Evolutionary conservation across 139 green algal species (phyloP).

Genomic region (Zygnema circumcarinatum): DNA sequence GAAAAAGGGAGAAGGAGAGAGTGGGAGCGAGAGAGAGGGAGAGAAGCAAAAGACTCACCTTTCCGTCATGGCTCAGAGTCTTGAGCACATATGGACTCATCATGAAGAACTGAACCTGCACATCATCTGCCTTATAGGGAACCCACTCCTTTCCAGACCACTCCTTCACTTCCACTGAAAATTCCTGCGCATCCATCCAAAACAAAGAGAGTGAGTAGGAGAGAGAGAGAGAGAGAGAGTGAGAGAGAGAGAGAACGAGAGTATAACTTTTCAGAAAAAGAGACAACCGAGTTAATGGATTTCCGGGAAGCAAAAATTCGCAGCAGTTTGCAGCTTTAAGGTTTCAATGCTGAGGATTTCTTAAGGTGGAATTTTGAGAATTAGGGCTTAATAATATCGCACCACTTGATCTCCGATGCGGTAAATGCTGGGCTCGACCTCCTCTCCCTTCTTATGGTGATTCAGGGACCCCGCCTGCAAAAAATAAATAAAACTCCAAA

Average conservation of each 20-base stretch:
- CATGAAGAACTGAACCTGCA: slow-evolving; percentile 95
- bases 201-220: not conserved
- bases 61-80: slow-evolving; percentile 72
- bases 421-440: slow-evolving; percentile 64
- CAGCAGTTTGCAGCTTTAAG: too few species aligned
- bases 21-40: not conserved
- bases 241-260: too few species aligned
- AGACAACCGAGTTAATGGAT: too few species aligned
- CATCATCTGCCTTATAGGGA: slow-evolving; percentile 78
- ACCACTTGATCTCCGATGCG: slow-evolving; percentile 73
- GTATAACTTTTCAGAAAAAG: too few species aligned
- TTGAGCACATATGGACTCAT: slow-evolving; percentile 89
- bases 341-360: too few species aligned
- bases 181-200: slow-evolving; percentile 61
- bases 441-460: slow-evolving; percentile 49
- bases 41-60: slow-evolving; percentile 61
- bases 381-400: not conserved
- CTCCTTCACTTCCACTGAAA: slow-evolving; percentile 80
- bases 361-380: too few species aligned
- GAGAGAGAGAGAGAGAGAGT: not conserved
- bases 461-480: slow-evolving; percentile 49
- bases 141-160: slow-evolving; percentile 63
- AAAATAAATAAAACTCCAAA: not conserved
- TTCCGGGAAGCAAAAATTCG: too few species aligned
- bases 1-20: not conserved